Evolutionary conservation across 768 basidiomycete species (phyloP), one percentile per base, ranked within the genome.

Genomic region (Cyathus striatus): DNA sequence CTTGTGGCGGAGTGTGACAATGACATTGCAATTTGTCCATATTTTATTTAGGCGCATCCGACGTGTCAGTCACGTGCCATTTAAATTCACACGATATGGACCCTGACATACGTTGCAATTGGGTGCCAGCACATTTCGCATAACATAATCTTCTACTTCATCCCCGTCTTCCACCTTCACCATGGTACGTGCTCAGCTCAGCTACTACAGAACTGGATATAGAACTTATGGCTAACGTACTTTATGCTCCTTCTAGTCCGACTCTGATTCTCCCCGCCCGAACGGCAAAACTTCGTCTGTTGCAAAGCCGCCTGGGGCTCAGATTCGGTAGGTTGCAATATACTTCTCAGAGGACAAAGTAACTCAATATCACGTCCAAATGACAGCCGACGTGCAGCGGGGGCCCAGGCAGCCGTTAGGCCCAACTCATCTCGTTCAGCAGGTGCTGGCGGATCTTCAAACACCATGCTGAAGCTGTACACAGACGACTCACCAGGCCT

Each of bases 381-480:
- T 23, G 22, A 14, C 45, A 91, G 89, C 53, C 83, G 89, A 63
- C 76, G 90, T 53, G 87, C 89, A 51, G 75, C 78, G 47, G 78
- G 75, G 43, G 55, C 60, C 21, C 82, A 83, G 50, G 83, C 64
- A 5, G 58, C 83, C 38, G 27, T n/a, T n/a, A 81, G 76, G 62
- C 91, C 93, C 20, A 93, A 92, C 60, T 94, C 91, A 1, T 63
- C 84, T 23, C 85, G 94, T 45, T 84, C 92, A 30, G 92, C 94
- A 21, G 93, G 95, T 32, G 92, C 92, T 45, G 96, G 96, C 42
- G 96, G 96, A 42, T 93, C 90, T 26, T 90, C 86, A 45, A 95
- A 91, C 71, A 99, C 96, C 44, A 98, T 99, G 96, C 79, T 99
- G 58, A 92, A 90, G 69, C 76, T 99, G 3, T 98, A 98, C 79